Base-by-base conservation (phyloP, 1,139 yeast genomes). In the Zygoascus hellenicus region DNA sequence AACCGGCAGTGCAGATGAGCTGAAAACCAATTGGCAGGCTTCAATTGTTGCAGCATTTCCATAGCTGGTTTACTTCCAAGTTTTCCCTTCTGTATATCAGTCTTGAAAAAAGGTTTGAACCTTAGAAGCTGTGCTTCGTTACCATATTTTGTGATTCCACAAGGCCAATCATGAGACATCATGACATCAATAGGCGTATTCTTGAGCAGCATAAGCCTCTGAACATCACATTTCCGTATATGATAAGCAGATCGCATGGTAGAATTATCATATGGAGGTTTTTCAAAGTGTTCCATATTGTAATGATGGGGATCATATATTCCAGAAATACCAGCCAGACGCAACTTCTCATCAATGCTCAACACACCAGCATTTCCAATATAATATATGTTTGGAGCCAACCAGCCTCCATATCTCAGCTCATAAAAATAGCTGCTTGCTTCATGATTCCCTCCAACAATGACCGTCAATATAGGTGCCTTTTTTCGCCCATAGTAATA, bases 401-500 rank as follows among this genome's bases (percentile, higher is more conserved):
- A 92, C 89, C 94, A 94, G 0, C 99, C 99, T 9, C 99, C 99
- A 61, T 75, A 78, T 53, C 78, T 79, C 51, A 90, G 67, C 57
- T 86, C 90, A 55, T 78, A 74, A 54, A 92, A 60, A 62, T 85
- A 87, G 51, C 81, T 78, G 49, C 94, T 84, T 7, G 94, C 81
- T 61, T 92, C 99, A 60, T 92, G 99, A 65, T 92, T 92, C 0
- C 99, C 99, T 2, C 98, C 98, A 41, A 94, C 78, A 56, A 92
- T 83, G 0, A 92, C 57, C 0, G 98, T 92, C 38, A 80, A 65
- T 2, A 83, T 73, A 0, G 97, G 96, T 0, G 97, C 96, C 30
- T 49, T 63, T 43, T 66, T 68, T 13, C 55, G 54, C 0, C 94
- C 92, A 1, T 64, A 62, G 58, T 86, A 88, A 64, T 90, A 92